Percentiles rank a stretch among this genome's conserved stretches.
These are phyloP conservation scores for Barbarea vulgaris DNA, from an alignment of 345 rosid species.

Conservation along the genomic window DNA sequence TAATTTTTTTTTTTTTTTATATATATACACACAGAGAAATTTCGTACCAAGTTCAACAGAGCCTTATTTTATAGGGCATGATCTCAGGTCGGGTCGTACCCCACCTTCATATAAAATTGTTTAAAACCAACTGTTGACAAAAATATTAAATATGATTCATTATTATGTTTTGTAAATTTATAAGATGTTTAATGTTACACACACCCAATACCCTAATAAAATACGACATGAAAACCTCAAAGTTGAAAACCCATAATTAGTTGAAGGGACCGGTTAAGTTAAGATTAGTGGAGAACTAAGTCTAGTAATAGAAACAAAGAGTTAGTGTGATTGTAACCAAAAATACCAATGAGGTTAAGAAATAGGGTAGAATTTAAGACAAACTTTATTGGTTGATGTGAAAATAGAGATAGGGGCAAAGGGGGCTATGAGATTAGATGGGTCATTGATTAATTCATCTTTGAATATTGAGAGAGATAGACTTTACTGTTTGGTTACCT, in stretches of 20 bases:
- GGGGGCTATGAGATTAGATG: constrained; percentile 36
- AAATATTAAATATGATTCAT: neutral
- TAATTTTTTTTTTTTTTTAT: constrained; percentile 14
- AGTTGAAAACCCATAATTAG: neutral
- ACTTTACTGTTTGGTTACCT: constrained; percentile 38
- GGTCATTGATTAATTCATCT: constrained; percentile 39
- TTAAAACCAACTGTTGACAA: neutral
- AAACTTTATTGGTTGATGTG: constrained; percentile 35
- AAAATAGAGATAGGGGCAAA: constrained; percentile 35
- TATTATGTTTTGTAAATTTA: neutral
- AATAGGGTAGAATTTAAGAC: constrained; percentile 26
- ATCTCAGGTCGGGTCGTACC: constrained; percentile 30
- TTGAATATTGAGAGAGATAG: constrained; percentile 35
- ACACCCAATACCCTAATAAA: neutral
- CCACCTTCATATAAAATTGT: constrained; percentile 3
- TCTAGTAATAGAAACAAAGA: constrained; percentile 25
- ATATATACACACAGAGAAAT: neutral
- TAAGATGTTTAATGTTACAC: neutral
- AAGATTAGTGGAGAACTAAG: neutral
- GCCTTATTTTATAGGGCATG: constrained; percentile 24
- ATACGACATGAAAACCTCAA: neutral
- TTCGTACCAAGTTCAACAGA: constrained; percentile 30
- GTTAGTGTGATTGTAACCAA: constrained; percentile 28
- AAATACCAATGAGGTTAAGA: constrained; percentile 29
- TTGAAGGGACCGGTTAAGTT: constrained; percentile 17